Evolutionary conservation across 805 yeast genomes (phyloP).

Genomic region (Ascoidea asiatica): DNA sequence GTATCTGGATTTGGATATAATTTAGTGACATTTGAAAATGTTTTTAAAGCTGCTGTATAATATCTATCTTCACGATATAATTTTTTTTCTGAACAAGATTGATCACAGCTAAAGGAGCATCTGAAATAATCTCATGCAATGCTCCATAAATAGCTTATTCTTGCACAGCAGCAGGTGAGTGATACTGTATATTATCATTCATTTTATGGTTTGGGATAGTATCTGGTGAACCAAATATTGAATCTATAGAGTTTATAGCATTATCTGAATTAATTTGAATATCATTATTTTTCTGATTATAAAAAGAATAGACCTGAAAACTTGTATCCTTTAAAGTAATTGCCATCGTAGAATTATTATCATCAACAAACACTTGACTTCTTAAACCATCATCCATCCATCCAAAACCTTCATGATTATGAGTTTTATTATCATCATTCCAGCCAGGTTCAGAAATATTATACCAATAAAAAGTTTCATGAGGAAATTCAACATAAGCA

Average conservation of each 20-base stretch:
- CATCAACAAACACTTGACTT: conserved; percentile 77
- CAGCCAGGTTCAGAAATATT: conserved; percentile 58
- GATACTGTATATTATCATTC: conserved; percentile 81
- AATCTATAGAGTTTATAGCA: conserved; percentile 10
- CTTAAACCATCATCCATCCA: conserved; percentile 81
- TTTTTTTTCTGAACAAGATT: conserved; percentile 71
- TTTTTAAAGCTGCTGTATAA: conserved; percentile 64
- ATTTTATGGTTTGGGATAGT: conserved; percentile 71
- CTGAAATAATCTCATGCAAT: conserved; percentile 92
- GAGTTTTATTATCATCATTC: conserved; percentile 31
- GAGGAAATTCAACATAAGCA: conserved; percentile 75
- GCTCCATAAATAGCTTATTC: conserved; percentile 83
- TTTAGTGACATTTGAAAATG: conserved; percentile 56
- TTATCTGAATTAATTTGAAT: conserved; percentile 6
- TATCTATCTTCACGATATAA: conserved; percentile 65
- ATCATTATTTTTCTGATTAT: no score
- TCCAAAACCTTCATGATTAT: conserved; percentile 39
- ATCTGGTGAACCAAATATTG: conserved; percentile 24
- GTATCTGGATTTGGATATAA: conserved; percentile 50
- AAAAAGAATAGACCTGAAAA: conserved; percentile 59
- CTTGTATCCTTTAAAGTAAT: conserved; percentile 86
- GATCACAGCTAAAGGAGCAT: conserved; percentile 76
- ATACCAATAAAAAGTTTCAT: conserved; percentile 68
- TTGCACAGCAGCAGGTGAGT: conserved; percentile 93
- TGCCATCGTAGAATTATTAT: conserved; percentile 45